A percentile compares a stretch with the other conserved stretches of the same genome.
These are phyloP conservation scores for Pythium coloratum DNA, from an alignment of 352 stramenopile species.

Conservation along the genomic window DNA sequence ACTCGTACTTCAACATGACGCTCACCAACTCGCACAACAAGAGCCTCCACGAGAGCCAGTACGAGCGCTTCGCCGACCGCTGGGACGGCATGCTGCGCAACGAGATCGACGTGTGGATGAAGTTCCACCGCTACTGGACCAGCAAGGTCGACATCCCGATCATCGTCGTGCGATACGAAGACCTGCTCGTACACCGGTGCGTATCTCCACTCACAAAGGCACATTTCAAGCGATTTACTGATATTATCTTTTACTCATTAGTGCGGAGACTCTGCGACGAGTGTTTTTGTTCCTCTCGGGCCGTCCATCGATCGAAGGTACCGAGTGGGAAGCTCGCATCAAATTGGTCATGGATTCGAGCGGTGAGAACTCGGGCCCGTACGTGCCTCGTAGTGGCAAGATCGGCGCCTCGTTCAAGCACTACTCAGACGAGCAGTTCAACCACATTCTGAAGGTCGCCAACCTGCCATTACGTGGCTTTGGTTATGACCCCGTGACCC, in stretches of 20 bases:
- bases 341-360: conserved; percentile 54
- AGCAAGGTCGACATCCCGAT: conserved; percentile 87
- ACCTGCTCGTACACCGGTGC: conserved; percentile 77
- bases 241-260: conserved; percentile 1
- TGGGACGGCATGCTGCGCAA: conserved; percentile 91
- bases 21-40: conserved; percentile 94
- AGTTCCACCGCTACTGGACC: conserved; percentile 91
- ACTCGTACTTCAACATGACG: conserved; percentile 99
- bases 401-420: conserved; percentile 84
- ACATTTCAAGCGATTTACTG: neutral
- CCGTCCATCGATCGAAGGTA: conserved; percentile 60
- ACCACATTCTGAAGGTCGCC: conserved; percentile 77
- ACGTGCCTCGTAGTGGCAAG: conserved; percentile 83
- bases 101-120: conserved; percentile 91
- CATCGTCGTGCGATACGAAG: conserved; percentile 92
- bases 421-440: conserved; percentile 82
- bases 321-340: conserved; percentile 75
- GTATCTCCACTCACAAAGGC: conserved; percentile 1
- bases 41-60: conserved; percentile 86
- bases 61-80: conserved; percentile 82
- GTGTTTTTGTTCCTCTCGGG: conserved; percentile 83
- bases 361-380: conserved; percentile 67
- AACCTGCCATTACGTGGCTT: conserved; percentile 80
- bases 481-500: conserved; percentile 82
- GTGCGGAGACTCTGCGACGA: conserved; percentile 70